Evolutionary conservation across 805 yeast genomes (phyloP).

Genomic region (Yarrowia osloensis): DNA sequence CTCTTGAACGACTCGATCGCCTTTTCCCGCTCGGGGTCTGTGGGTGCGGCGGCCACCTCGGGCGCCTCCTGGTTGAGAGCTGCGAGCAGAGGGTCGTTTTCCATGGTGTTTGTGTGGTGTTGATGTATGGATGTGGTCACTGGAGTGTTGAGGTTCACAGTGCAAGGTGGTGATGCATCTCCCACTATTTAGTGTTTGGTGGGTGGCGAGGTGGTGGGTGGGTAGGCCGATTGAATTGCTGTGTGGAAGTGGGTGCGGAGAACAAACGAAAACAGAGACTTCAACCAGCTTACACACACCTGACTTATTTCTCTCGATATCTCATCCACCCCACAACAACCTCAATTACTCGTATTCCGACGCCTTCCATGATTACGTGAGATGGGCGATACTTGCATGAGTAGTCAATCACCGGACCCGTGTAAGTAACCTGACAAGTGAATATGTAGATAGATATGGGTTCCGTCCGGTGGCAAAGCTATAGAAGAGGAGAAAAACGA

Average conservation of each 20-base stretch:
- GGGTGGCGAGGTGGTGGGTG: neutral
- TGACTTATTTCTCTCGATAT: too few species aligned
- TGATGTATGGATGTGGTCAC: neutral
- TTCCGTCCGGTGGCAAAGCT: too few species aligned
- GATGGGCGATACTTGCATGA: too few species aligned
- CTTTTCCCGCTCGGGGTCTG: constrained; percentile 71
- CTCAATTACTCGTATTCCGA: too few species aligned
- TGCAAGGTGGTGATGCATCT: neutral
- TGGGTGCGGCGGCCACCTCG: constrained; percentile 43
- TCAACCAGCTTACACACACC: too few species aligned
- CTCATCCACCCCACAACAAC: too few species aligned
- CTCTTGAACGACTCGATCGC: constrained; percentile 79
- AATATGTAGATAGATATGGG: too few species aligned
- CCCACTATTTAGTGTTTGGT: neutral
- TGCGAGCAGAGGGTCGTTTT: constrained; percentile 41
- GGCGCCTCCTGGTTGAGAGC: constrained; percentile 40
- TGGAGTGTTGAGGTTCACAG: neutral
- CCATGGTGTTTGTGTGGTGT: constrained; percentile 27
- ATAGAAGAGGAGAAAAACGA: too few species aligned
- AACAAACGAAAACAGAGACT: too few species aligned
- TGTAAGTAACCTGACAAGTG: too few species aligned
- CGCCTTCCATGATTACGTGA: too few species aligned
- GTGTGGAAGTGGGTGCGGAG: neutral
- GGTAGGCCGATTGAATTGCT: neutral
- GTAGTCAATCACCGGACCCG: too few species aligned